phyloP scores from a whole-genome alignment of 768 basidiomycete genomes.

The Ramaria sp. region DNA sequence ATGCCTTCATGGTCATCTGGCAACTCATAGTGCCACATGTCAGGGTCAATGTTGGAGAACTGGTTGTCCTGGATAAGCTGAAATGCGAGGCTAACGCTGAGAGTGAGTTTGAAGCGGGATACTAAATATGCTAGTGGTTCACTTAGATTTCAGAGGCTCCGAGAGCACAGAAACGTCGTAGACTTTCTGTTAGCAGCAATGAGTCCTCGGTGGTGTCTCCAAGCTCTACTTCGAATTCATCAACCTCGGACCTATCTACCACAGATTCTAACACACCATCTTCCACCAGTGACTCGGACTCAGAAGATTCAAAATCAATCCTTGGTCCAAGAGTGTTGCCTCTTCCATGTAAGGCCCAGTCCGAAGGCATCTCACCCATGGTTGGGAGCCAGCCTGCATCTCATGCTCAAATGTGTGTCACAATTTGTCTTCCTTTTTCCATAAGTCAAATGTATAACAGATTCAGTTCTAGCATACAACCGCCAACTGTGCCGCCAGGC shows the following conservation, averaged over 20 bases:
- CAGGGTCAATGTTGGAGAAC: neutral
- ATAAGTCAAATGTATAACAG: no score
- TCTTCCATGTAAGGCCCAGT: neutral
- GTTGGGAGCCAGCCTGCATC: neutral
- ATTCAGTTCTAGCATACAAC: neutral
- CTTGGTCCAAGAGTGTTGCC: neutral
- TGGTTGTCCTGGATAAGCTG: neutral
- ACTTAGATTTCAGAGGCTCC: neutral
- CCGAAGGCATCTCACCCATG: neutral
- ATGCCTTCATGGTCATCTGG: neutral
- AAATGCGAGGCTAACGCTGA: neutral
- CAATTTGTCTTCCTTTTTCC: neutral
- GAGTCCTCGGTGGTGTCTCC: slow-evolving; percentile 17
- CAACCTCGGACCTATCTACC: slow-evolving; percentile 11
- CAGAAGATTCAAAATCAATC: neutral
- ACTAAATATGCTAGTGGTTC: neutral
- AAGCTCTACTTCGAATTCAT: slow-evolving; percentile 13
- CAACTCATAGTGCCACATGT: neutral
- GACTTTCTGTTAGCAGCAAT: neutral
- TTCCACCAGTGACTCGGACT: slow-evolving; percentile 11
- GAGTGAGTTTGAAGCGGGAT: neutral
- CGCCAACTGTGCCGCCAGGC: slow-evolving; percentile 39
- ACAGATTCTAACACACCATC: slow-evolving; percentile 17
- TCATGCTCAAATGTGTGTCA: neutral
- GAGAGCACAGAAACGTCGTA: neutral